These are phyloP conservation scores for Lizonia empirigonia DNA, from an alignment of 2,329 filamentous ascomycete genomes.

Conservation along the genomic window DNA sequence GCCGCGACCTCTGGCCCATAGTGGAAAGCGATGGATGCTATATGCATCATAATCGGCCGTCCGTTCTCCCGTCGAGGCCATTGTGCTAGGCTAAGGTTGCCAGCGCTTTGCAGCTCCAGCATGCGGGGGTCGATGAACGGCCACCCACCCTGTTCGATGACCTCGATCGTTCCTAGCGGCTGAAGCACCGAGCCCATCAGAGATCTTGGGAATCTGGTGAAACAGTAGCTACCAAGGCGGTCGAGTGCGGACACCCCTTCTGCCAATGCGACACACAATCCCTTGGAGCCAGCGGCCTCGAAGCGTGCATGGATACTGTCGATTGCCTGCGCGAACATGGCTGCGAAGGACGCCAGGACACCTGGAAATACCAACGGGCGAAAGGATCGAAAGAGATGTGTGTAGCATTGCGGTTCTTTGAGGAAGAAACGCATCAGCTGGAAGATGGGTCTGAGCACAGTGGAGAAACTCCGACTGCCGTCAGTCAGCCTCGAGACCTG, in stretches of 20 bases:
- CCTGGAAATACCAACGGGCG: background rate
- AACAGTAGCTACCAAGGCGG: background rate
- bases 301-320: slow-evolving; percentile 4
- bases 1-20: background rate
- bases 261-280: slow-evolving; percentile 2
- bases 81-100: background rate
- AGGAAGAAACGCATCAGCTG: background rate
- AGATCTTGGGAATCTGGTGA: background rate
- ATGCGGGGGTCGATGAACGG: background rate
- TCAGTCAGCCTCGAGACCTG: background rate
- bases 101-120: background rate
- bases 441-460: background rate
- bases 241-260: background rate
- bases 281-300: slow-evolving; percentile 6
- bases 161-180: background rate
- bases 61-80: background rate
- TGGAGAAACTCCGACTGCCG: background rate
- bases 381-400: background rate
- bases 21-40: slow-evolving; percentile 2
- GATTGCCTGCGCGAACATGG: background rate
- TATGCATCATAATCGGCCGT: background rate
- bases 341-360: background rate
- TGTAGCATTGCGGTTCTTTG: background rate
- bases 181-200: background rate
- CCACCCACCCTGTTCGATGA: background rate